These are phyloP conservation scores for Fusarium keratoplasticum DNA, from an alignment of 2,329 filamentous ascomycete species.

Conservation along the genomic window DNA sequence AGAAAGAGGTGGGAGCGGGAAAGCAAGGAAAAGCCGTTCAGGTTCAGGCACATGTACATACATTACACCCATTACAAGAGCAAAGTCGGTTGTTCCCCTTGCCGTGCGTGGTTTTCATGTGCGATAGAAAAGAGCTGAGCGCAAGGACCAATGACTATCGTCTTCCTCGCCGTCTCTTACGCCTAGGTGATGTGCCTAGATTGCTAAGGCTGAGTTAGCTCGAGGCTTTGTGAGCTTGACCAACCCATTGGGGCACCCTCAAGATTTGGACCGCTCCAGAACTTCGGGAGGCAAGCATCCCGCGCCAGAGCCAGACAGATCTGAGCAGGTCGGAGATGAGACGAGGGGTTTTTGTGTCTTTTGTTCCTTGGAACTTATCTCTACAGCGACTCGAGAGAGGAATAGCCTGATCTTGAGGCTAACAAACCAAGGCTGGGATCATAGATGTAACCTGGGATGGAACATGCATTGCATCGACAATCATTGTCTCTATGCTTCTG, in stretches of 20 bases:
- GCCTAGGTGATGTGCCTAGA: conserved; percentile 6
- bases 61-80: conserved; percentile 3
- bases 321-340: conserved; percentile 3
- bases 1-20: conserved; percentile 9
- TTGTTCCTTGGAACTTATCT: neutral
- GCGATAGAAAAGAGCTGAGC: conserved; percentile 9
- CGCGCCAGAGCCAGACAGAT: conserved; percentile 3
- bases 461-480: conserved; percentile 28
- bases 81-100: conserved; percentile 2
- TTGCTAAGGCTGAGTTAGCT: conserved; percentile 24
- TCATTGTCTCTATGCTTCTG: neutral
- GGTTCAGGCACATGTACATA: conserved; percentile 29
- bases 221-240: conserved; percentile 24
- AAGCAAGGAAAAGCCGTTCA: conserved; percentile 35
- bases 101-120: conserved; percentile 7
- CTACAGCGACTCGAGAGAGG: neutral
- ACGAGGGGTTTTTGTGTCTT: conserved; percentile 16
- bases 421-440: conserved; percentile 3
- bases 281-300: conserved; percentile 21
- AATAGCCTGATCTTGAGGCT: neutral
- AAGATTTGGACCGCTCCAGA: conserved; percentile 40
- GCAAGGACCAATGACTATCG: conserved; percentile 19
- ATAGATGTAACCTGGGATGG: conserved; percentile 8
- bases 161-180: conserved; percentile 11
- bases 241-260: conserved; percentile 20